Percentiles rank a stretch among this genome's conserved stretches.
These are phyloP conservation scores for Quercus dentata DNA, from an alignment of 306 rosid species.

Conservation along the genomic window DNA sequence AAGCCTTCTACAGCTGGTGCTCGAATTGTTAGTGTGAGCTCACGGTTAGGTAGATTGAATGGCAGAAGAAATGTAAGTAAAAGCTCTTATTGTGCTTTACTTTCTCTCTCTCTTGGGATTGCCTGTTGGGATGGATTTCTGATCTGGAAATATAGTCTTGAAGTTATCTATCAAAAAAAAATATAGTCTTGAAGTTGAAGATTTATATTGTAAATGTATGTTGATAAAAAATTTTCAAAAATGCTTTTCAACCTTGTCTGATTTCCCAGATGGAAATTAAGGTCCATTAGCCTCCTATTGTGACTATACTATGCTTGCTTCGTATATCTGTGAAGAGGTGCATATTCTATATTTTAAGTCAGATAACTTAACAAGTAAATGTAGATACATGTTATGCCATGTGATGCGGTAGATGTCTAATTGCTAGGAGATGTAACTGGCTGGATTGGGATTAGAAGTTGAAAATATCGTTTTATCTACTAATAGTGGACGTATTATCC, in stretches of 20 bases:
- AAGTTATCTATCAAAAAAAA: no score
- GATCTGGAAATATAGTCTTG: no score
- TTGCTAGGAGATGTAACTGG: not conserved
- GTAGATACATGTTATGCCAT: not conserved
- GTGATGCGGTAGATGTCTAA: not conserved
- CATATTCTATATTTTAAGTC: not conserved
- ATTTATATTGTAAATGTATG: no score
- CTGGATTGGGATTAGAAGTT: not conserved
- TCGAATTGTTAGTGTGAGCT: conserved; percentile 82
- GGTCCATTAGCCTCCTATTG: not conserved
- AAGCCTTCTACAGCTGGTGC: conserved; percentile 64
- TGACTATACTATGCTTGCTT: not conserved
- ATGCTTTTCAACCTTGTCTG: no score
- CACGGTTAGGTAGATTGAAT: conserved; percentile 74
- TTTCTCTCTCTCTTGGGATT: not conserved
- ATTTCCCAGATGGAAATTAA: no score
- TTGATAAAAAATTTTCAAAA: no score
- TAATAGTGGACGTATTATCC: no score
- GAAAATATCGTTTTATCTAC: no score
- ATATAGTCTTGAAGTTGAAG: no score
- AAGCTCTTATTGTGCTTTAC: not conserved
- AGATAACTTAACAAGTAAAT: not conserved
- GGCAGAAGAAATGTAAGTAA: conserved; percentile 76
- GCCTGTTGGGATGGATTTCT: no score
- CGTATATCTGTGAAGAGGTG: not conserved